A percentile compares a stretch with the other conserved stretches of the same genome.
Evolutionary conservation across 2,329 filamentous ascomycete species (phyloP).

Genomic region (Tolypocladium ovalisporum): DNA sequence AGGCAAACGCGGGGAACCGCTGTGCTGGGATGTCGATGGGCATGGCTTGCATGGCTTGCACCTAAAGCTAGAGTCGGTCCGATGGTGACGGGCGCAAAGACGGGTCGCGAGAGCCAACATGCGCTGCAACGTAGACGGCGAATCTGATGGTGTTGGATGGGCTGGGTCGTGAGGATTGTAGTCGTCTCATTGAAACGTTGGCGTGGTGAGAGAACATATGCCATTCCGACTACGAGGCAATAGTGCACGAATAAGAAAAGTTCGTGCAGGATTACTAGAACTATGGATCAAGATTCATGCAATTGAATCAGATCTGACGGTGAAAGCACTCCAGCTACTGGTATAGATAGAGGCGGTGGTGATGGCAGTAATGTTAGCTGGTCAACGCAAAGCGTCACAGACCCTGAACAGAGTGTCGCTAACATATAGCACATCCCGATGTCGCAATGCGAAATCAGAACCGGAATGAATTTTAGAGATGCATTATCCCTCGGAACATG

Average conservation of each 20-base stretch:
- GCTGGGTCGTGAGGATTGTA: not conserved
- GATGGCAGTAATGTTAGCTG: too few relatives aligned
- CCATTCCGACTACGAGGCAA: not conserved
- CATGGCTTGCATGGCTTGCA: not conserved
- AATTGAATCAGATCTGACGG: too few relatives aligned
- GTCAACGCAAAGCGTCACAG: too few relatives aligned
- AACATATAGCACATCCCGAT: not conserved
- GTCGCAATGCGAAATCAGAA: not conserved
- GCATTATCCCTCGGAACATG: too few relatives aligned
- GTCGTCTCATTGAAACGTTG: not conserved
- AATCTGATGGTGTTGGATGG: not conserved
- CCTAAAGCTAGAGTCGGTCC: not conserved
- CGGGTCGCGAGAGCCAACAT: not conserved
- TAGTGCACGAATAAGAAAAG: not conserved
- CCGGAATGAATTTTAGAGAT: too few relatives aligned
- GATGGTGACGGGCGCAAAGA: not conserved
- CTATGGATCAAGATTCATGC: too few relatives aligned
- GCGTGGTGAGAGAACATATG: not conserved
- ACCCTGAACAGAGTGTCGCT: not conserved
- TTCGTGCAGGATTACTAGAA: too few relatives aligned
- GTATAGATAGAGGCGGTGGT: not conserved
- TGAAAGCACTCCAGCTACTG: not conserved
- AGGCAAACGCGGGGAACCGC: not conserved
- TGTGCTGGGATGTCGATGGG: not conserved
- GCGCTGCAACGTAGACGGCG: not conserved